These are phyloP conservation scores for Apiospora rasikravindrae DNA, from an alignment of 2,329 filamentous ascomycete genomes.

Conservation along the genomic window DNA sequence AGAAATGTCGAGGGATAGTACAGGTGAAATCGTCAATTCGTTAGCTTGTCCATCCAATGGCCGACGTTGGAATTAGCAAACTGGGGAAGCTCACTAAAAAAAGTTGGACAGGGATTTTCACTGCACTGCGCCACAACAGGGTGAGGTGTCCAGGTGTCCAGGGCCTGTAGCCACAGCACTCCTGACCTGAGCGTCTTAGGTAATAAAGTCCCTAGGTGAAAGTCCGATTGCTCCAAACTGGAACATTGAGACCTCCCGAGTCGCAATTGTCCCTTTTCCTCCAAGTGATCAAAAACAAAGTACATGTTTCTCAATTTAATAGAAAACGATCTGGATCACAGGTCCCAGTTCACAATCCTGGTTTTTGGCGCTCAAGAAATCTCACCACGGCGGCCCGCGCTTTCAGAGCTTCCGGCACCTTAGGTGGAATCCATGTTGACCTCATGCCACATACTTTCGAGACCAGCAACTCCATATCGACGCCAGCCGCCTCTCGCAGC, in stretches of 20 bases:
- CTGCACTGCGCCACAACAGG: background rate
- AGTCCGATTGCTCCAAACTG: background rate
- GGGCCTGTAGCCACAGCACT: background rate
- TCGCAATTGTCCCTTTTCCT: too few relatives aligned
- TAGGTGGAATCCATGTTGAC: background rate
- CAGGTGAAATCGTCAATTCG: constrained; percentile 2
- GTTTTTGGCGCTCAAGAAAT: background rate
- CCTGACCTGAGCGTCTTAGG: too few relatives aligned
- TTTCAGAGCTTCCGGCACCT: background rate
- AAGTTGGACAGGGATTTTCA: background rate
- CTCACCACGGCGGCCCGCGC: background rate
- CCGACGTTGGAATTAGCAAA: background rate
- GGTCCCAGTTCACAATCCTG: too few relatives aligned
- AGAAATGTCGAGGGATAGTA: background rate
- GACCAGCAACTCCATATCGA: constrained; percentile 12
- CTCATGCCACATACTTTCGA: constrained; percentile 7
- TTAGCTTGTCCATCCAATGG: constrained; percentile 4
- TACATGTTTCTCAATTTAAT: too few relatives aligned
- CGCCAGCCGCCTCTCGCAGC: background rate
- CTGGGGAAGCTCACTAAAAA: background rate
- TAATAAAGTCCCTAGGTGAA: background rate
- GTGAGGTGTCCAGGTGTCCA: too few relatives aligned
- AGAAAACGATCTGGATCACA: too few relatives aligned
- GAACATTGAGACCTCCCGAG: too few relatives aligned
- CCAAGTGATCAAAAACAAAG: too few relatives aligned